Evolutionary conservation across 345 rosid species (phyloP), one percentile per base, ranked within the genome.

Genomic region (Brassica carinata): DNA sequence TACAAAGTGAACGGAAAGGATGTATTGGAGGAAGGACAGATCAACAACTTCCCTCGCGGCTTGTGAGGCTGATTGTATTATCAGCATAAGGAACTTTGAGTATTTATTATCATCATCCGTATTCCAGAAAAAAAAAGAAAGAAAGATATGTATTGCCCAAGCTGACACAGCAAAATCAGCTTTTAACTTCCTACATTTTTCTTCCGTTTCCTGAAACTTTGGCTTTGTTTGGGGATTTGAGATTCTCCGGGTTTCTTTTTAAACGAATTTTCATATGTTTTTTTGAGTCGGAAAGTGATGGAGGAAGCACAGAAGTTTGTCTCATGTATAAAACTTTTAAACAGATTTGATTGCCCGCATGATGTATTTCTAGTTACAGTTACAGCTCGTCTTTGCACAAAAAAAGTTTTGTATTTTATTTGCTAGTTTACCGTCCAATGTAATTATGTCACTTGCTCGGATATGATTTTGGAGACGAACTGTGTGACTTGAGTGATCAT

Each of bases 1-100:
- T 96, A 96, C 89, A 93, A 93, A 85, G 51, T 85, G 82, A 87
- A 93, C 70, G 84, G 82, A 77, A 90, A 90, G 84, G 97, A 90
- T 84, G 84, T 84, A 59, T 77, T 96, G 84, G 99, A 96, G 87
- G 95, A 89, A 90, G 99, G 96, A 62, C 98, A 96, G 81, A 83
- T 96, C 85, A 93, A 64, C 87, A 89, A 88, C 80, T 93, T 96
- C 87, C 99, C 99, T 71, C 92, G 82, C 5, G 89, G 77, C 14
- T 88, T 96, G 83, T 93, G 89, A 96, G 79, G 74, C 67, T 87
- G 86, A 8, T 77, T 71, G 83, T 74, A 64, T 51, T 64, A 0
- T 62, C 72, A 73, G 40, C 67, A 8, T 2, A 36, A 63, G 43
- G 34, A 69, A 26, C 74, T 55, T 15, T 57, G 68, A 64, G 68